Evolutionary conservation across 1,284 basidiomycete genomes (phyloP).

Genomic region (Hymenochaete sp.): DNA sequence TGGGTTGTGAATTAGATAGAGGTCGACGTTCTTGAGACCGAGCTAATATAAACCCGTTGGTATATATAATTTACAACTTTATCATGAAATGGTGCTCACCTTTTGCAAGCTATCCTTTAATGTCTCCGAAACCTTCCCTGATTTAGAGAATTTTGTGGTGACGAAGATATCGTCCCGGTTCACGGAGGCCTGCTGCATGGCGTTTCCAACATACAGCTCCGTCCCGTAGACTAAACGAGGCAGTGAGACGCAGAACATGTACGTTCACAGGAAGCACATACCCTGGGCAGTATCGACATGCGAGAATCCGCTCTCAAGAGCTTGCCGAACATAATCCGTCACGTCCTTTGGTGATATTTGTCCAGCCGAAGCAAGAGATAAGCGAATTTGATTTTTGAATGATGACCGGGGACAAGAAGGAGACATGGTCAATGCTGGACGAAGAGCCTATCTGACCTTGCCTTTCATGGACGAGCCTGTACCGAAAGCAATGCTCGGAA

Average conservation of each 20-base stretch:
- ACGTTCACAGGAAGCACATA: conserved; percentile 23
- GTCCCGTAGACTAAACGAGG: conserved; percentile 37
- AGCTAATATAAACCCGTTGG: conserved; percentile 33
- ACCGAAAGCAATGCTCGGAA: conserved; percentile 50
- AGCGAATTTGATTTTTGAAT: background rate
- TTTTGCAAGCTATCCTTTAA: conserved; percentile 34
- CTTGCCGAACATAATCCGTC: conserved; percentile 30
- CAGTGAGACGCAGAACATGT: conserved; percentile 3
- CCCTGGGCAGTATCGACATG: conserved; percentile 26
- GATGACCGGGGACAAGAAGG: background rate
- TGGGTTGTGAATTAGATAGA: conserved; percentile 65
- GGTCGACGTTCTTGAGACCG: conserved; percentile 57
- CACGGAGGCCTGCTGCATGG: conserved; percentile 42
- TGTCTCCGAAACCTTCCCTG: conserved; percentile 33
- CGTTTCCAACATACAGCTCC: conserved; percentile 42
- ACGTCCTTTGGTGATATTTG: conserved; percentile 24
- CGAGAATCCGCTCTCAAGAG: conserved; percentile 25
- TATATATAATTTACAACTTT: background rate
- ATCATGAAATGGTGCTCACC: conserved; percentile 19
- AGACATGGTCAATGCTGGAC: too few relatives aligned
- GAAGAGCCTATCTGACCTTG: conserved; percentile 19
- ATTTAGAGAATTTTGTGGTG: conserved; percentile 51
- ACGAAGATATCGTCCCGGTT: conserved; percentile 41
- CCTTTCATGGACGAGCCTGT: conserved; percentile 41
- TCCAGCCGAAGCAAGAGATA: background rate